Conservation (phyloP, 495 filamentous ascomycete species). For the Penicillium verhagenii region DNA sequence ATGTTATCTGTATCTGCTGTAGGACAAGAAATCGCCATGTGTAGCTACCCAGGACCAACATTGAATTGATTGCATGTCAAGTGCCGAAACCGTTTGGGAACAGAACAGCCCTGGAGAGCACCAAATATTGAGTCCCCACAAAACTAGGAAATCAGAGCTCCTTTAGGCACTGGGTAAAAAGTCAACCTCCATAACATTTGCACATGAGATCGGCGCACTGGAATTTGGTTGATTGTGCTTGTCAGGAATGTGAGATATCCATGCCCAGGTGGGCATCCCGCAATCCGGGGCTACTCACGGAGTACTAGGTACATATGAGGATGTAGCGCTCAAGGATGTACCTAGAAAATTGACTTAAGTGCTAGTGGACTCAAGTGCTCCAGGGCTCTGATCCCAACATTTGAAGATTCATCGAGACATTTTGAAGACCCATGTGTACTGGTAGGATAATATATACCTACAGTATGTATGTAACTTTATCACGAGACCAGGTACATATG, state of each 20-base stretch:
- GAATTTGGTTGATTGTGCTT: slow-evolving; percentile 9
- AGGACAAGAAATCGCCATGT: not conserved
- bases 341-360: too few species aligned
- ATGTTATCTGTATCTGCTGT: not conserved
- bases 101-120: not conserved
- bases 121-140: not conserved
- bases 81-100: not conserved
- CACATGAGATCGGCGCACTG: slow-evolving; percentile 11
- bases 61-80: not conserved
- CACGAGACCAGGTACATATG: too few species aligned
- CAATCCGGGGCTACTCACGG: not conserved
- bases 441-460: too few species aligned
- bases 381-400: too few species aligned
- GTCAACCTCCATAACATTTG: not conserved
- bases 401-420: too few species aligned
- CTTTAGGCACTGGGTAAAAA: not conserved
- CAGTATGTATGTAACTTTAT: too few species aligned
- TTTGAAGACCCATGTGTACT: too few species aligned
- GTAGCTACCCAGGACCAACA: not conserved
- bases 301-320: too few species aligned
- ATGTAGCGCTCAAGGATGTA: too few species aligned
- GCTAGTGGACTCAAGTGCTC: too few species aligned
- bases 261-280: not conserved
- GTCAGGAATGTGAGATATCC: slow-evolving; percentile 4
- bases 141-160: not conserved